Base-by-base conservation (phyloP, 1,284 basidiomycete genomes). In the Fomes fomentarius region DNA sequence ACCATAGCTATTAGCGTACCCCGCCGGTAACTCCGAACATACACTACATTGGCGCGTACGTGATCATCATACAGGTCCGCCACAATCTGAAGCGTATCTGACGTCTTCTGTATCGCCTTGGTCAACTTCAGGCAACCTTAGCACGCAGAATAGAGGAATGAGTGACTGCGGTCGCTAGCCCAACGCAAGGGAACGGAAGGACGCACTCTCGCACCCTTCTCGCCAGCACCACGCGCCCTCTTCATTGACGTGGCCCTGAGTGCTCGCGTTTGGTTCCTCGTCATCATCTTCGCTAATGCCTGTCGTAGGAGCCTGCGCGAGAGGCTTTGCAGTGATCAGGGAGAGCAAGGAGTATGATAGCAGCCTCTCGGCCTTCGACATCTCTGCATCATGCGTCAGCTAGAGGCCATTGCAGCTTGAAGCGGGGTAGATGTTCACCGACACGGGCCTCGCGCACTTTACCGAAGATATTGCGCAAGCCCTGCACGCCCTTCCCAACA, bases 211-310 rank as follows among this genome's bases (percentile, higher is more conserved):
- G 67, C 87, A 93, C 2, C 77, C 78, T 54, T 93, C 89, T 19
- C 85, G 76, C 91, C 92, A 95, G 69, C 91, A 93, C 90, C 93
- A 92, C 1, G 89, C 91, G 1, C 89, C 86, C 19, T 90, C 81
- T 12, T 79, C 77, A 63, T 93, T 94, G 54, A 85, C 68, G 34
- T 85, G 65, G 1, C 87, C 87, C 51, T 77, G 82, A 25, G 61
- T 63, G 47, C 74, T 74, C 59, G 38, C 58, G 46, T 47, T 61
- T 17, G 69, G 69, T n/a, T 73, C 74, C 14, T 76, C 72, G 2
- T 79, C 72, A 22, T 78, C 78, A 14, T 82, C 82, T 22, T 79
- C 77, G 10, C 69, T 74, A 6, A 76, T 71, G 0, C 76, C 79
- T 4, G 77, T 70, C 30, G 73, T 72, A 7, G 78, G 73, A 1